Evolutionary conservation across 371 early-diverging fungal species (phyloP), one percentile per base, ranked within the genome.

Genomic region (Apophysomyces trapeziformis): DNA sequence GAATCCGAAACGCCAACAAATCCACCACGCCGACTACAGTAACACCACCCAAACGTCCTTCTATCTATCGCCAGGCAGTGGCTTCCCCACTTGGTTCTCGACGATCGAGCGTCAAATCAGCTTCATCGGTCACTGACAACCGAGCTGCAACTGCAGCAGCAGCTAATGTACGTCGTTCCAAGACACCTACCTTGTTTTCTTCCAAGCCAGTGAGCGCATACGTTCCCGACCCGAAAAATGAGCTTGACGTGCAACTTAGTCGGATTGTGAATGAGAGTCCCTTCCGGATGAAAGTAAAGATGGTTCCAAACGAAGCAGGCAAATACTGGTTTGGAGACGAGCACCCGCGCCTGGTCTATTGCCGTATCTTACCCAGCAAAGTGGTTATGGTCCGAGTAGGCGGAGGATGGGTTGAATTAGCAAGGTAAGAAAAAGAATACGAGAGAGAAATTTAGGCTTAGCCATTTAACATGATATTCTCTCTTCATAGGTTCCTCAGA

Each of bases 361-460:
- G 82, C 36, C 88, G 91, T 47, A 85, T 91, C 46, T 73, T 92
- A 35, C 76, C 85, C 13, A 85, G 85, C 60, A 84, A 87, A 18
- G 77, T 87, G 71, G 92, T 92, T n/a, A 90, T 92, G 91, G 92
- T 92, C 38, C 86, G 93, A 26, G 89, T 92, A 35, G 93, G 93
- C 21, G 93, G 93, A 61, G 93, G 93, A 58, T 92, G 93, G 93
- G 81, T 77, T 16, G 90, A 90, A 63, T 68, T 90, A 38, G 82
- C 87, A 57, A 83, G 77, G 72, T 74, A 71, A 63, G 61, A 41
- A 18, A 18, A 9, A 58, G 36, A 26, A 26, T 3, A 26, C 32
- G 32, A 4, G 4, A 4, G 16, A 37, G 18, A 58, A 35, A 4
- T 36, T 35, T 36, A 5, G 6, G 58, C 35, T n/a, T 0, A 9